These are phyloP conservation scores for Colletotrichum noveboracense DNA, from an alignment of 2,329 filamentous ascomycete species.

Conservation along the genomic window DNA sequence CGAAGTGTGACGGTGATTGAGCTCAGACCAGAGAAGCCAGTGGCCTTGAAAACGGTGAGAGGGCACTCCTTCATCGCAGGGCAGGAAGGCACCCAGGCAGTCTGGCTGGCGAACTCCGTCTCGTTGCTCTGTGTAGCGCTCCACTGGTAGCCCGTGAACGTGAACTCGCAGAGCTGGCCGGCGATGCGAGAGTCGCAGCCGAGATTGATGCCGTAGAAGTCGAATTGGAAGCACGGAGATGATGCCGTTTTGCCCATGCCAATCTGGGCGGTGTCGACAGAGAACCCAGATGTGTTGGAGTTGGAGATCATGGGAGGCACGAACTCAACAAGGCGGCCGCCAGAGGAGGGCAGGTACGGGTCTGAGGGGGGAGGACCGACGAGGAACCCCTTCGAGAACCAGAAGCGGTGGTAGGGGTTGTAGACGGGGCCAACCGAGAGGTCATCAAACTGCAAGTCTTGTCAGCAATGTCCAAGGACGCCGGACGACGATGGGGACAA, in stretches of 20 bases:
- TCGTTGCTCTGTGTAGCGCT: slow-evolving; percentile 35
- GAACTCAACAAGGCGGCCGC: slow-evolving; percentile 44
- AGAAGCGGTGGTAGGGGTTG: slow-evolving; percentile 43
- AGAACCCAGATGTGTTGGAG: slow-evolving; percentile 25
- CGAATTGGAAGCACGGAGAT: slow-evolving; percentile 43
- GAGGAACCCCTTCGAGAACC: slow-evolving; percentile 48
- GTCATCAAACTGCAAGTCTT: slow-evolving; percentile 39
- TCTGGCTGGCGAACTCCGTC: slow-evolving; percentile 30
- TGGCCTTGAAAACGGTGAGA: slow-evolving; percentile 39
- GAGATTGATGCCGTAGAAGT: slow-evolving; percentile 42
- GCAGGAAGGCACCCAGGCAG: slow-evolving; percentile 46
- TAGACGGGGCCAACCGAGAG: slow-evolving; percentile 40
- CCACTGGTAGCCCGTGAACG: slow-evolving; percentile 45
- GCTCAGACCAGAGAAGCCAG: slow-evolving; percentile 42
- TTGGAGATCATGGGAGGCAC: slow-evolving; percentile 39
- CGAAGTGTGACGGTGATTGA: slow-evolving; percentile 42
- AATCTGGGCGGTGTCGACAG: slow-evolving; percentile 42
- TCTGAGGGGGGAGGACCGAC: slow-evolving; percentile 38
- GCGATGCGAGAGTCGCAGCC: slow-evolving; percentile 31
- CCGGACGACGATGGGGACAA: not conserved
- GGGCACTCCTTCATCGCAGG: slow-evolving; percentile 37
- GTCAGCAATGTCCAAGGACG: not conserved
- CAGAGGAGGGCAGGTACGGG: slow-evolving; percentile 42
- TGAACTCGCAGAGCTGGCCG: slow-evolving; percentile 45
- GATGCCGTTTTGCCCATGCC: slow-evolving; percentile 42